Evolutionary conservation across 1,284 basidiomycete species (phyloP).

Genomic region (Irpex sp.): DNA sequence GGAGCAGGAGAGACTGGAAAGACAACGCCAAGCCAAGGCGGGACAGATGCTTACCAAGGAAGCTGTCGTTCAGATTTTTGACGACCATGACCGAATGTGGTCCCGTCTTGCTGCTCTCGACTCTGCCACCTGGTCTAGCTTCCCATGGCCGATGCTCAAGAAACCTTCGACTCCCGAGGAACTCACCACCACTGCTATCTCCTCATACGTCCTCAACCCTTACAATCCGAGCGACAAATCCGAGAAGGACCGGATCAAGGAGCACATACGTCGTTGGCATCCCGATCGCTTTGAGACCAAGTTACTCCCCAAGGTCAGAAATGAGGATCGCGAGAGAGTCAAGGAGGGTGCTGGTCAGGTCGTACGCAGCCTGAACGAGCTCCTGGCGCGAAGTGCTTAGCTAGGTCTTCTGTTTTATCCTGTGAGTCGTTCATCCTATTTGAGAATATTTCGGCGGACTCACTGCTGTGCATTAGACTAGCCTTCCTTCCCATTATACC

Average conservation of each 20-base stretch:
- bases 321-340: constrained; percentile 39
- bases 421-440: neutral
- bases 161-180: constrained; percentile 53
- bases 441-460: neutral
- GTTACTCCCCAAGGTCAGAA: constrained; percentile 39
- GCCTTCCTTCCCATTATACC: neutral
- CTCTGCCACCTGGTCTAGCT: constrained; percentile 47
- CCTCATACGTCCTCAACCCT: constrained; percentile 56
- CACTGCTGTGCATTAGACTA: neutral
- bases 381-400: constrained; percentile 24
- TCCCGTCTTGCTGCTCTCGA: constrained; percentile 34
- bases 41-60: constrained; percentile 48
- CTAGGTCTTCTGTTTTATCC: neutral
- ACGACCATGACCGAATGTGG: constrained; percentile 59
- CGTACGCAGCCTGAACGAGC: constrained; percentile 53
- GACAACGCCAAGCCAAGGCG: constrained; percentile 34
- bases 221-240: constrained; percentile 44
- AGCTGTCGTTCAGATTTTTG: constrained; percentile 49
- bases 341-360: constrained; percentile 40
- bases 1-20: constrained; percentile 48
- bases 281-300: constrained; percentile 40
- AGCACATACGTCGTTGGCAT: constrained; percentile 49
- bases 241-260: constrained; percentile 57
- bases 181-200: constrained; percentile 49
- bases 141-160: constrained; percentile 71